A percentile compares a stretch with the other conserved stretches of the same genome.
Conservation (phyloP, 495 filamentous ascomycete species). For the Antarctomyces pellizariae region DNA sequence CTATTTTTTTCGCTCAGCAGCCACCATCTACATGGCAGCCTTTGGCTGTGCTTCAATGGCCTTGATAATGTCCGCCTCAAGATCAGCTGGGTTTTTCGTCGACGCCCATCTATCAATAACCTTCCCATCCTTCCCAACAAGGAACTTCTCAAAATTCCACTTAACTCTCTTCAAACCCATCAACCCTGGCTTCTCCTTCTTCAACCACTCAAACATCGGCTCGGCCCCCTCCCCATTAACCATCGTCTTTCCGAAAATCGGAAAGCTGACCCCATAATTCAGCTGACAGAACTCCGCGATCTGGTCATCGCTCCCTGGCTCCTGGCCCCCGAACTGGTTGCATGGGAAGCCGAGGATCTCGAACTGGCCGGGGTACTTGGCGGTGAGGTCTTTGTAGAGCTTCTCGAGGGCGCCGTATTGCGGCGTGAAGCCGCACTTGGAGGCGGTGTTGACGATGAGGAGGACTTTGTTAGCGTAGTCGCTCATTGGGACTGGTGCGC, state of each 20-base stretch:
- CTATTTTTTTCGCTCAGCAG: no score
- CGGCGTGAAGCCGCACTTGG: conserved; percentile 97
- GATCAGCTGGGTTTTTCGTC: conserved; percentile 56
- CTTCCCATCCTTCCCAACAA: conserved; percentile 64
- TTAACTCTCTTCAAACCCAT: conserved; percentile 73
- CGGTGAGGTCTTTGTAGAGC: conserved; percentile 58
- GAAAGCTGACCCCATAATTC: conserved; percentile 92
- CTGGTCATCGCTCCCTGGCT: conserved; percentile 70
- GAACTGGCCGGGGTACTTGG: conserved; percentile 49
- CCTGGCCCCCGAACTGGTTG: conserved; percentile 89
- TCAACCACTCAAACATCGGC: conserved; percentile 75
- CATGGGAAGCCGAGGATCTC: conserved; percentile 86
- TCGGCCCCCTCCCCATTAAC: conserved; percentile 72
- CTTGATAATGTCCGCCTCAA: conserved; percentile 51
- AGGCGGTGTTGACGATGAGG: conserved; percentile 93
- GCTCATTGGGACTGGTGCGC: conserved; percentile 39
- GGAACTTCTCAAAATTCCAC: conserved; percentile 98
- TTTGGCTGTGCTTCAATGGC: no score
- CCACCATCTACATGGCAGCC: no score
- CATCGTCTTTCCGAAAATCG: conserved; percentile 72
- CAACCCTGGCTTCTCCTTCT: conserved; percentile 59
- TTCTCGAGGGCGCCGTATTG: conserved; percentile 83
- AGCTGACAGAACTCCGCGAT: conserved; percentile 81
- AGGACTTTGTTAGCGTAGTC: conserved; percentile 72
- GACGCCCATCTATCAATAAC: conserved; percentile 68